Base-by-base conservation (phyloP, 306 rosid species). In the Ziziphus jujuba region DNA sequence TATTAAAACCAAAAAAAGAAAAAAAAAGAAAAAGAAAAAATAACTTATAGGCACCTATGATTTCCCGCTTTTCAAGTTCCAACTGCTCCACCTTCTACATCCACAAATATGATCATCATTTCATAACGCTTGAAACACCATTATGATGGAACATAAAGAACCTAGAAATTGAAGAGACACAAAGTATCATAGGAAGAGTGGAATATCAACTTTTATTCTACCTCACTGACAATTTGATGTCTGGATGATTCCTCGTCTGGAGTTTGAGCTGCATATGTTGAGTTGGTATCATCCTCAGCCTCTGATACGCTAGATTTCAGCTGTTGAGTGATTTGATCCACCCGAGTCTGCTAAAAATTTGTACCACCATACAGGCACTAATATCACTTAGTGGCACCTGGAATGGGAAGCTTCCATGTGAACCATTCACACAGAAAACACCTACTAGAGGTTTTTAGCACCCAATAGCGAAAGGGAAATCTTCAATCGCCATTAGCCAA, bases 11-110 rank as follows among this genome's bases (percentile, higher is more conserved):
- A 25, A 45, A 34, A 43, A 40, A 14, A 56, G 40, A 12, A 62
- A 31, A 24, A 65, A 34, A 71, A 19, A 82, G 60, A 69, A 56
- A 20, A 82, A 55, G 54, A 63, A 58, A 61, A n/a, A 72, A 57
- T 23, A 36, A 28, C 33, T 57, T 25, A 71, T 60, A 76, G 81
- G 25, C 61, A 93, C 97, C 97, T 79, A 93, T 83, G 71, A 72
- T 82, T 83, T 88, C 96, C 51, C 85, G 78, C 87, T 86, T 88
- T 87, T 93, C 96, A 61, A 85, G 84, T 76, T 88, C 89, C 66
- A 93, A 89, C 61, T 83, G 75, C 80, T 88, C 92, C 20, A 64
- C 69, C 60, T 64, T 73, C 90, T 73, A 53, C 66, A 69, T 61
- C 66, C 75, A 82, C 17, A 67, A 76, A 72, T 21, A 51, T 5